Conservation (phyloP, 2,329 filamentous ascomycete genomes). For the Orbilia quercus region DNA sequence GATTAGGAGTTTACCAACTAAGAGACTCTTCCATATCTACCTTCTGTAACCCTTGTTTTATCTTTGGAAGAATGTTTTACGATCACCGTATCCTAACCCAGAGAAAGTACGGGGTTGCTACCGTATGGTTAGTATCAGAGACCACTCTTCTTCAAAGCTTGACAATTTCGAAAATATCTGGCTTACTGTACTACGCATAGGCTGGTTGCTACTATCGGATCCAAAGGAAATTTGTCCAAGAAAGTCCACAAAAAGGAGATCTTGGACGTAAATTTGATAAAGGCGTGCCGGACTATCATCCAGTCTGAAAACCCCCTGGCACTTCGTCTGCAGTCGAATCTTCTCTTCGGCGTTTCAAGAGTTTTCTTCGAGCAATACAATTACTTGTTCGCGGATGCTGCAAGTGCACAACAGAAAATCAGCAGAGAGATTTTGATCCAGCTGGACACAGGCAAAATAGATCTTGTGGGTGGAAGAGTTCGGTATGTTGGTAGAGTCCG, state of each 20-base stretch:
- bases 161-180: neutral
- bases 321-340: constrained; percentile 85
- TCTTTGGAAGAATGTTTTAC: constrained; percentile 59
- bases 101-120: constrained; percentile 89
- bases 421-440: constrained; percentile 34
- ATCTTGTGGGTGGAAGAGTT: constrained; percentile 16
- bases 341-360: constrained; percentile 69
- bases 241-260: constrained; percentile 87
- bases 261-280: constrained; percentile 84
- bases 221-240: constrained; percentile 73
- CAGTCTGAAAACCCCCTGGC: constrained; percentile 88
- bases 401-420: constrained; percentile 80
- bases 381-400: constrained; percentile 84
- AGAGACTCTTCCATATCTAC: too few relatives aligned
- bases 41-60: too few relatives aligned
- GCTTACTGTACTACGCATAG: constrained; percentile 65
- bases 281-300: constrained; percentile 88
- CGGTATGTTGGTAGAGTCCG: constrained; percentile 8
- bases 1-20: too few relatives aligned
- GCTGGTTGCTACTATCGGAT: constrained; percentile 89
- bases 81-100: constrained; percentile 75
- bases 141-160: constrained; percentile 7
- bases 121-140: constrained; percentile 77
- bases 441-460: constrained; percentile 30
- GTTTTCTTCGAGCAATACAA: constrained; percentile 88